Conservation (phyloP, 129 eudicot species). For the Chrysanthemum makinoi region DNA sequence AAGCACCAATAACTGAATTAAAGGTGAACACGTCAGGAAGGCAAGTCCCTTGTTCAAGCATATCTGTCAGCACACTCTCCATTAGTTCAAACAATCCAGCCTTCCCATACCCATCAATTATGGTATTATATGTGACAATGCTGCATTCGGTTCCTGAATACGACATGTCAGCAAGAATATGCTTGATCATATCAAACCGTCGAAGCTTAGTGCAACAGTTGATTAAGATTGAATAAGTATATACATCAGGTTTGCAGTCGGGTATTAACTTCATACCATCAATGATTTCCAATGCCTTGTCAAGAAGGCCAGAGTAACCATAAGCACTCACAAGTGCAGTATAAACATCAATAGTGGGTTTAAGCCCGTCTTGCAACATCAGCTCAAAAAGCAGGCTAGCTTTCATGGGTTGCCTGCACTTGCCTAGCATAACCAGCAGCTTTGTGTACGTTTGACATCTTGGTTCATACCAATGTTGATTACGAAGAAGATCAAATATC, state of each 20-base stretch:
- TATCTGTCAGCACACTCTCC: slow-evolving; percentile 61
- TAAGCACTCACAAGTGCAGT: slow-evolving; percentile 86
- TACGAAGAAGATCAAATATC: slow-evolving; percentile 93
- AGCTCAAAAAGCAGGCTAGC: slow-evolving; percentile 75
- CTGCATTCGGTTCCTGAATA: slow-evolving; percentile 56
- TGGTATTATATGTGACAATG: slow-evolving; percentile 70
- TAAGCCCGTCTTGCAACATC: slow-evolving; percentile 70
- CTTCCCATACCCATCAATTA: slow-evolving; percentile 94
- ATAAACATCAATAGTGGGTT: slow-evolving; percentile 72
- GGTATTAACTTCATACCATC: slow-evolving; percentile 62
- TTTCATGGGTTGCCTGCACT: slow-evolving; percentile 73
- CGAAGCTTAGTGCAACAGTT: slow-evolving; percentile 61
- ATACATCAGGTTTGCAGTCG: slow-evolving; percentile 77
- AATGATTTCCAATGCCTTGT: slow-evolving; percentile 54
- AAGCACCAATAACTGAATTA: slow-evolving; percentile 76
- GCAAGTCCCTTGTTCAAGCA: slow-evolving; percentile 66
- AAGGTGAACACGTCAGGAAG: slow-evolving; percentile 76
- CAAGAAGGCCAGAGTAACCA: slow-evolving; percentile 68
- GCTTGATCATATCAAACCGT: slow-evolving; percentile 51
- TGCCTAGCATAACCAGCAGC: slow-evolving; percentile 80
- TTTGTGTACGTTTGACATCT: slow-evolving; percentile 85
- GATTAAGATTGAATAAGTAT: slow-evolving; percentile 73
- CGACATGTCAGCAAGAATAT: slow-evolving; percentile 70
- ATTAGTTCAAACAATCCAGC: slow-evolving; percentile 54
- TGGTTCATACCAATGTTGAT: slow-evolving; percentile 91